Conservation (phyloP, 192 early-diverging fungal genomes). For the Umbelopsis sp. region DNA sequence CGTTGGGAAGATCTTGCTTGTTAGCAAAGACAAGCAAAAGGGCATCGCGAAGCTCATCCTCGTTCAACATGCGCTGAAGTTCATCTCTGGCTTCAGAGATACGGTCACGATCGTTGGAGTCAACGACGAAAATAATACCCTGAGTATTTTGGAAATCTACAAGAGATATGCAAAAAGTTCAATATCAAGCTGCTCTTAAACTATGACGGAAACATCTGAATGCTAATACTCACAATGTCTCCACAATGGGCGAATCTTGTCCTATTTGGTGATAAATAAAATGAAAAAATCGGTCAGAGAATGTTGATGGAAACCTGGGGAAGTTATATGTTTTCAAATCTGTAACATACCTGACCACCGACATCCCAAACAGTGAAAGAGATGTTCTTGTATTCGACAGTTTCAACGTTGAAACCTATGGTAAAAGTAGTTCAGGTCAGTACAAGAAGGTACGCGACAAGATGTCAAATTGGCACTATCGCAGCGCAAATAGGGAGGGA, state of each 20-base stretch:
- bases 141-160: slow-evolving; percentile 96
- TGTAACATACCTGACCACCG: slow-evolving; percentile 75
- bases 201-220: background rate
- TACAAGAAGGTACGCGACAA: slow-evolving; percentile 7
- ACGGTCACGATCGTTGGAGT: slow-evolving; percentile 96
- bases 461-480: background rate
- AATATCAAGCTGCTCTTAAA: background rate
- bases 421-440: slow-evolving; percentile 19
- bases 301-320: background rate
- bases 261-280: slow-evolving; percentile 35
- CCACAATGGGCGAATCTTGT: slow-evolving; percentile 98
- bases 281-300: background rate
- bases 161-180: slow-evolving; percentile 11
- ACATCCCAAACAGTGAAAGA: slow-evolving; percentile 99
- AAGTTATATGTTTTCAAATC: background rate
- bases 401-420: slow-evolving; percentile 96
- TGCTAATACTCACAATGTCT: slow-evolving; percentile 79
- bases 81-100: slow-evolving; percentile 92
- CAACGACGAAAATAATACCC: slow-evolving; percentile 97
- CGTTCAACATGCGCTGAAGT: slow-evolving; percentile 93
- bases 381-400: slow-evolving; percentile 98
- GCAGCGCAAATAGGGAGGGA: background rate
- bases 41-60: slow-evolving; percentile 93
- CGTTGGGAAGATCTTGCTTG: slow-evolving; percentile 98
- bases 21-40: slow-evolving; percentile 95